These are phyloP conservation scores for Agrostemma githago DNA, from an alignment of 148 eudicot species.

Conservation along the genomic window DNA sequence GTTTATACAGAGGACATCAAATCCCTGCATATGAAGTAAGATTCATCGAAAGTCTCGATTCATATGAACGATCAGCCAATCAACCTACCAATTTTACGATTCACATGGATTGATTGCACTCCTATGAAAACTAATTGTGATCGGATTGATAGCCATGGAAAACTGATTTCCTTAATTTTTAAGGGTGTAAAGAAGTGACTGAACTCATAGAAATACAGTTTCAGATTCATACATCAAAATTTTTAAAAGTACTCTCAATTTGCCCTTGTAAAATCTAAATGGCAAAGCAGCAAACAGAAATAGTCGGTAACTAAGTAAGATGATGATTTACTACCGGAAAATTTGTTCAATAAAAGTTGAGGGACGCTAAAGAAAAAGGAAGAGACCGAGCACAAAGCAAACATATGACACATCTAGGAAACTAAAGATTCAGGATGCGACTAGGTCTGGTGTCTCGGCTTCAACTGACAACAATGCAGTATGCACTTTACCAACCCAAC, in stretches of 20 bases:
- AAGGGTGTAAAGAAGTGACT: too few relatives aligned
- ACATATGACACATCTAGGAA: slow-evolving; percentile 18
- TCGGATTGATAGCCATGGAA: too few relatives aligned
- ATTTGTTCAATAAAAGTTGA: slow-evolving; percentile 10
- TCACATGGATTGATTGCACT: too few relatives aligned
- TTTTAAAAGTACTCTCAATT: background rate
- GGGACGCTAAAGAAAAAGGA: background rate
- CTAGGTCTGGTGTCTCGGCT: slow-evolving; percentile 89
- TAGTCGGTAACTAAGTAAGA: background rate
- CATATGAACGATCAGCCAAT: too few relatives aligned
- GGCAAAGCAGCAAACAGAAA: background rate
- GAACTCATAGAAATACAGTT: background rate
- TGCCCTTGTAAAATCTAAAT: background rate
- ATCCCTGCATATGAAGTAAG: too few relatives aligned
- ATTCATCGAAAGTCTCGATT: too few relatives aligned
- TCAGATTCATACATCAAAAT: slow-evolving; percentile 7
- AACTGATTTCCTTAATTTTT: too few relatives aligned
- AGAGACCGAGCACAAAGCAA: slow-evolving; percentile 10
- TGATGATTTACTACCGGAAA: background rate
- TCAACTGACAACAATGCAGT: slow-evolving; percentile 82
- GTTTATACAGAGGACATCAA: too few relatives aligned
- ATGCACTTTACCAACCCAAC: slow-evolving; percentile 82
- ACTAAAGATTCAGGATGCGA: slow-evolving; percentile 42
- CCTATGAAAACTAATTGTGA: too few relatives aligned
- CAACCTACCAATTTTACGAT: too few relatives aligned